phyloP scores from a whole-genome alignment of 1,139 yeast species.

The Trichomonascaceae sp. region DNA sequence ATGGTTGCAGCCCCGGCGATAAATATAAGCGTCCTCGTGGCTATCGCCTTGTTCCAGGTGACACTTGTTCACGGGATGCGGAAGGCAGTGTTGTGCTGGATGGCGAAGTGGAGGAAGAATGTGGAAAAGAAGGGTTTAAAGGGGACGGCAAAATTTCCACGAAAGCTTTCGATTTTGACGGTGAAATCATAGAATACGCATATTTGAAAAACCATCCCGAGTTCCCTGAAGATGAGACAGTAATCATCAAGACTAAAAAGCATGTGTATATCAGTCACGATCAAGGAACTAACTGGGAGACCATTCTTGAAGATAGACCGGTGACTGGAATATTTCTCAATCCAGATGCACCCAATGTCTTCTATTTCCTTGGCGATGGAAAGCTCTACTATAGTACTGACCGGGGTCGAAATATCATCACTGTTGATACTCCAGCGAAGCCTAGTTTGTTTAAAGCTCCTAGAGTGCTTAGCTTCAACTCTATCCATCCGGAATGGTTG shows the following conservation, averaged over 20 bases:
- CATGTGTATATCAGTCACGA: conserved; percentile 64
- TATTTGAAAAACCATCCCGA: conserved; percentile 44
- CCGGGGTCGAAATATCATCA: conserved; percentile 56
- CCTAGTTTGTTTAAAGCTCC: conserved; percentile 29
- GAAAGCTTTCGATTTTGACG: conserved; percentile 33
- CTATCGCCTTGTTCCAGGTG: conserved; percentile 42
- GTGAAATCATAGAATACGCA: conserved; percentile 47
- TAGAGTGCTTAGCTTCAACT: conserved; percentile 52
- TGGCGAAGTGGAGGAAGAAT: conserved; percentile 10
- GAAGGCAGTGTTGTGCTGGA: conserved; percentile 20
- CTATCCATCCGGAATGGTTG: conserved; percentile 48
- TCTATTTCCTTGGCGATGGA: conserved; percentile 52
- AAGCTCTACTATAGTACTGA: conserved; percentile 53
- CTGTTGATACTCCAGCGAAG: conserved; percentile 46
- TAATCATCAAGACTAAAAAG: conserved; percentile 54
- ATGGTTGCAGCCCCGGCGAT: conserved; percentile 16
- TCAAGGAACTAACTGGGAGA: conserved; percentile 62
- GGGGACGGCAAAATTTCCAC: conserved; percentile 25
- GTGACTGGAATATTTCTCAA: conserved; percentile 56
- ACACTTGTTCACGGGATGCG: conserved; percentile 37
- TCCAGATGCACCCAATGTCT: conserved; percentile 53
- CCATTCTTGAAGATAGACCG: conserved; percentile 43
- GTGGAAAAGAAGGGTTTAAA: conserved; percentile 11
- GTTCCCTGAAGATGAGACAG: conserved; percentile 47
- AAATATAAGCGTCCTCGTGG: conserved; percentile 25